A percentile compares a stretch with the other conserved stretches of the same genome.
Conservation (phyloP, 352 stramenopile species). For the Globisporangium cederbergense region DNA sequence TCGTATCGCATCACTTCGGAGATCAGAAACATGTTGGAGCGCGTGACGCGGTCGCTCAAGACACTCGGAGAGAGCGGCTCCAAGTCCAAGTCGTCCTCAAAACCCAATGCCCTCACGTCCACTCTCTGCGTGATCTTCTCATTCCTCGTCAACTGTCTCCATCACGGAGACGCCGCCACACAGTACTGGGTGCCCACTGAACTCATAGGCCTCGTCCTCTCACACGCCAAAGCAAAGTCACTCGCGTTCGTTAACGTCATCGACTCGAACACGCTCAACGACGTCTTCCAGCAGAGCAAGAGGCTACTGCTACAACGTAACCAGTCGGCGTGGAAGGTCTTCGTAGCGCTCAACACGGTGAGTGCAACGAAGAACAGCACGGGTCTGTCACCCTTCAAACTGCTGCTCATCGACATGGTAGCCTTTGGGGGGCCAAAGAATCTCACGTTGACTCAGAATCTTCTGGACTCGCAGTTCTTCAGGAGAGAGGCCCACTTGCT, state of each 20-base stretch:
- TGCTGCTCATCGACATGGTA: constrained; percentile 30
- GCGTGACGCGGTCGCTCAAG: constrained; percentile 25
- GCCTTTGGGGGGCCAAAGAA: constrained; percentile 16
- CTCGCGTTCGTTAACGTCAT: constrained; percentile 32
- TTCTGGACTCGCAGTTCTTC: constrained; percentile 29
- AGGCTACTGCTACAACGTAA: not conserved
- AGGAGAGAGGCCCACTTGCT: constrained; percentile 5
- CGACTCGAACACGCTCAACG: constrained; percentile 35
- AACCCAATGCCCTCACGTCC: constrained; percentile 19
- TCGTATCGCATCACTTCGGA: constrained; percentile 18
- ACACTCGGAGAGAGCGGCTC: constrained; percentile 25
- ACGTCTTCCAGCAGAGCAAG: constrained; percentile 18
- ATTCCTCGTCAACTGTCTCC: constrained; percentile 38
- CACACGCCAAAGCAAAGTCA: constrained; percentile 27
- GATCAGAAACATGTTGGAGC: constrained; percentile 23
- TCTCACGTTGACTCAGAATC: constrained; percentile 19
- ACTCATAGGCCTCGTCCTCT: constrained; percentile 22
- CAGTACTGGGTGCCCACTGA: constrained; percentile 29
- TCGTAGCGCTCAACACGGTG: not conserved
- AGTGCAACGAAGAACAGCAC: constrained; percentile 9
- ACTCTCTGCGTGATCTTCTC: constrained; percentile 23
- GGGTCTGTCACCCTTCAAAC: constrained; percentile 28
- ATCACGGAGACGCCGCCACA: constrained; percentile 30
- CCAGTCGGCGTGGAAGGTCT: constrained; percentile 7
- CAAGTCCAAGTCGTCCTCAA: constrained; percentile 11